phyloP scores from a whole-genome alignment of 768 basidiomycete species.

The Tulasnella calospora region DNA sequence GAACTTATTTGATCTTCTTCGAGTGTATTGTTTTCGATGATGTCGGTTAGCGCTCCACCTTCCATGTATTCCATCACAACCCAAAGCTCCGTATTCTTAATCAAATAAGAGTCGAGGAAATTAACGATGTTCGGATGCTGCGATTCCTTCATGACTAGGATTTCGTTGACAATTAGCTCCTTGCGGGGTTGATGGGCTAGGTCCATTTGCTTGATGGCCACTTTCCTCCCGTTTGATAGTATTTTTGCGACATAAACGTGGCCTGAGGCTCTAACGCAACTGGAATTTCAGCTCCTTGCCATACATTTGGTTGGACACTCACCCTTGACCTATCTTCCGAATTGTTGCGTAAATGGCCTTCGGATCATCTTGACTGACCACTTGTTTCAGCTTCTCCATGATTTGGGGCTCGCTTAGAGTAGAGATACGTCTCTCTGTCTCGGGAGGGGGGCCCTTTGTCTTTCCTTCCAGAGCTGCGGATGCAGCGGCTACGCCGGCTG shows the following conservation, averaged over 20 bases:
- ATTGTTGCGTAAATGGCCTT: slow-evolving; percentile 90
- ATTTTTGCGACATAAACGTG: slow-evolving; percentile 97
- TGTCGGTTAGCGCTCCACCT: slow-evolving; percentile 95
- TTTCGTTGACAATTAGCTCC: slow-evolving; percentile 96
- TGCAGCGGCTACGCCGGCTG: slow-evolving; percentile 60
- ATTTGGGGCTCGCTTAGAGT: slow-evolving; percentile 97
- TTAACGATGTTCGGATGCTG: slow-evolving; percentile 98
- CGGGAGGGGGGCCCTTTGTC: slow-evolving; percentile 52
- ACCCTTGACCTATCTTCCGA: slow-evolving; percentile 99
- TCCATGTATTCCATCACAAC: slow-evolving; percentile 99
- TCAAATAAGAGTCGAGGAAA: slow-evolving; percentile 96
- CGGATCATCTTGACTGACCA: slow-evolving; percentile 83
- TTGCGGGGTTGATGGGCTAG: slow-evolving; percentile 90
- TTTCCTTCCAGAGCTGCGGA: slow-evolving; percentile 51
- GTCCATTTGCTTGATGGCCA: slow-evolving; percentile 99
- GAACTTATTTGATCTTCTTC: slow-evolving; percentile 94
- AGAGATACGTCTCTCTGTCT: slow-evolving; percentile 76
- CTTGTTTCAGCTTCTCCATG: slow-evolving; percentile 91
- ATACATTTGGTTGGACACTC: slow-evolving; percentile 36
- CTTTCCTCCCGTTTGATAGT: slow-evolving; percentile 74
- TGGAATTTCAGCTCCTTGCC: too few species aligned
- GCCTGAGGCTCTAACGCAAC: slow-evolving; percentile 71
- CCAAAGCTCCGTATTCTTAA: slow-evolving; percentile 93
- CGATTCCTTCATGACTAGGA: slow-evolving; percentile 93
- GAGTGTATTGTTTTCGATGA: slow-evolving; percentile 93